Evolutionary conservation across 1,139 yeast species (phyloP), one percentile per base, ranked within the genome.

Genomic region (Saccharomyces hybrid): DNA sequence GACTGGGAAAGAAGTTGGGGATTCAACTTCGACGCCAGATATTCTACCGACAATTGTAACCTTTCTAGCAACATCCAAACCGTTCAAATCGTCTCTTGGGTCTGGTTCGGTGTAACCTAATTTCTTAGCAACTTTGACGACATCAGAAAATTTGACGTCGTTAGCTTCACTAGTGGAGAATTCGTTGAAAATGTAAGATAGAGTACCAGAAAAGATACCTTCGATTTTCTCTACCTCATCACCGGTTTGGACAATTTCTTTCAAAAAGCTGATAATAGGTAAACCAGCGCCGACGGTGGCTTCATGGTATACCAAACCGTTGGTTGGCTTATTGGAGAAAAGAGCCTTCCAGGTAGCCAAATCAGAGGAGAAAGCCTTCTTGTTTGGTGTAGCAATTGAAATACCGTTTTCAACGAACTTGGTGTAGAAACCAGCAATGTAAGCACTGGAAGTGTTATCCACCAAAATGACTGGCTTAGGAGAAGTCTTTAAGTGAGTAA

Each of bases 211-310:
- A 68, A 95, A 86, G 66, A 93, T 91, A 62, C 99, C 99, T 75
- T 93, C 98, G 63, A 93, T 86, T 70, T 84, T 87, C 65, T 83
- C 85, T 58, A 95, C 82, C 73, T 88, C 83, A 72, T 93, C 99
- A 60, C 99, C 99, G 54, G 99, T 93, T 59, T 81, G 79, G 51
- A 93, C 78, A 72, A 93, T 78, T 71, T 93, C 99, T 67, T 83
- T 86, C 67, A 93, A 77, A 54, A 97, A 88, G 51, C 90, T 85
- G 64, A 93, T 83, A 60, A 93, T 83, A 58, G 99, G 99, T 69
- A 95, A 79, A 55, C 98, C 99, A 47, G 99, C 99, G 67, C 98
- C 99, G 55, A 93, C 99, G n/a, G 98, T 88, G 52, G 98, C 95
- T 77, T 95, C 99, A 69, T 93, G 99, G 77, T 89, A 91, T 49